Base-by-base conservation (phyloP, 495 filamentous ascomycete species). In the Eremomyces bilateralis region DNA sequence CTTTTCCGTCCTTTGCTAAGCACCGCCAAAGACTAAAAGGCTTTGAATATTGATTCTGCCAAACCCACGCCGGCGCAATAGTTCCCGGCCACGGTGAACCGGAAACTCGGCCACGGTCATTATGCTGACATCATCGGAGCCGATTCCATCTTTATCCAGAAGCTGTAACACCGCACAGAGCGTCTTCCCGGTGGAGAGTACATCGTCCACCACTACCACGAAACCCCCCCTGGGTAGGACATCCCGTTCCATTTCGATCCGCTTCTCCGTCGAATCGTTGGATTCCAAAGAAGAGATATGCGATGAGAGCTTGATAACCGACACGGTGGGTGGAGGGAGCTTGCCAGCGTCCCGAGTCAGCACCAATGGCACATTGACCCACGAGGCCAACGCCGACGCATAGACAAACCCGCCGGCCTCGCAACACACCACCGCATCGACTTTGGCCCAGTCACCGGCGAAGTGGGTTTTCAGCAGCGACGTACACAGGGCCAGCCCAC, bases 51-150 rank as follows among this genome's bases (percentile, higher is more conserved):
- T 53, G 35, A 65, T 55, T 50, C 42, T 49, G 21, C 68, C 69
- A 65, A 69, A 74, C 3, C 68, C 67, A 35, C 44, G 46, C 37
- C 51, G 39, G 35, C 58, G 59, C 53, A 74, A 54, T 40, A 61
- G 12, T 39, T 62, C 50, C 34, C 67, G 59, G 29, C 68, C 69
- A 48, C 57, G 57, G 36, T 74, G 69, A 50, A 58, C 41, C 21
- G 70, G 68, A 40, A 76, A 71, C 53, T 76, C 69, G 18, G 64
- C 68, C 36, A 73, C 63, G 4, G 63, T 61, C 56, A 76, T 58
- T 29, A 70, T 43, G 36, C 43, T 60, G 25, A 73, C 33, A 48
- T 61, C 31, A 34, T 65, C 53, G 6, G 44, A 24, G 21, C 31
- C 18, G 28, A 71, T 44, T 17, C 60, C 57, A 50, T 52, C 57